These are phyloP conservation scores for Ophiostoma populinum DNA, from an alignment of 2,329 filamentous ascomycete species.

Conservation along the genomic window DNA sequence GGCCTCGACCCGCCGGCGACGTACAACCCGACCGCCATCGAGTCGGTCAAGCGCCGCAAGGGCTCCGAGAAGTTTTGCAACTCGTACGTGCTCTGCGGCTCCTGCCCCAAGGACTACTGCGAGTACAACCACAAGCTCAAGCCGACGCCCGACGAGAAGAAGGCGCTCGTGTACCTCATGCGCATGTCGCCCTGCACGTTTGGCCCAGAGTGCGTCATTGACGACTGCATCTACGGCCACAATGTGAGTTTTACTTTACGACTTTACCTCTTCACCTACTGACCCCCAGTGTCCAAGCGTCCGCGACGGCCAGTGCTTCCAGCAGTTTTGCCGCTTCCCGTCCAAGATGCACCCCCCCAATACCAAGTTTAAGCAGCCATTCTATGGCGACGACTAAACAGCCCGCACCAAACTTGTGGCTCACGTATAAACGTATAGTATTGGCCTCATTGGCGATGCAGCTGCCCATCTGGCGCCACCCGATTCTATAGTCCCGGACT, in stretches of 20 bases:
- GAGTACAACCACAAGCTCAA: constrained; percentile 39
- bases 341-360: constrained; percentile 36
- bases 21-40: constrained; percentile 28
- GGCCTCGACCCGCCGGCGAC: constrained; percentile 36
- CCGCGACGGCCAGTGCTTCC: constrained; percentile 30
- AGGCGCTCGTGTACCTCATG: constrained; percentile 36
- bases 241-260: constrained; percentile 22
- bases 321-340: constrained; percentile 38
- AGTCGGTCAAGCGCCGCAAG: constrained; percentile 37
- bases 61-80: constrained; percentile 42
- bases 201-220: constrained; percentile 38
- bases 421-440: too few relatives aligned
- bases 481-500: too few relatives aligned
- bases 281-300: constrained; percentile 32
- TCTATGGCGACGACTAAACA: constrained; percentile 4
- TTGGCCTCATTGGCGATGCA: too few relatives aligned
- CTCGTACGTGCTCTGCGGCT: constrained; percentile 41
- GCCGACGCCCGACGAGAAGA: constrained; percentile 34
- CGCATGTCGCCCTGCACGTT: constrained; percentile 39
- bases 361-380: constrained; percentile 27
- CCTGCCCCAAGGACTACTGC: constrained; percentile 38
- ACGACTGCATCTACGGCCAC: constrained; percentile 46
- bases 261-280: background rate
- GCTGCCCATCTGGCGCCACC: too few relatives aligned
- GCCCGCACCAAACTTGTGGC: too few relatives aligned